Percentiles rank a stretch among this genome's conserved stretches.
These are phyloP conservation scores for Eutrema yunnanense DNA, from an alignment of 345 rosid genomes.

Conservation along the genomic window DNA sequence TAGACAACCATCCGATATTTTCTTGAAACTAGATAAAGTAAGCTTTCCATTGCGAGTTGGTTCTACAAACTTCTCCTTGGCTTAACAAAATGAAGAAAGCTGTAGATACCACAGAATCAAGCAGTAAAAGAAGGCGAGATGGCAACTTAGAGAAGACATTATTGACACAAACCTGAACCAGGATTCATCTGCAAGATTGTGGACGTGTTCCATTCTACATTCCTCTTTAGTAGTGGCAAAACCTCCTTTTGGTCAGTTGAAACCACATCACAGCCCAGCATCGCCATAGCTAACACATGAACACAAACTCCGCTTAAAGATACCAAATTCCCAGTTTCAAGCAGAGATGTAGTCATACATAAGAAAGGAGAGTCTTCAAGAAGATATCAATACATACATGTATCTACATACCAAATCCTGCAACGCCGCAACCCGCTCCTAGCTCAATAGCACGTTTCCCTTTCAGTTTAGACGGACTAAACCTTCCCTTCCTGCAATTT, in stretches of 20 bases:
- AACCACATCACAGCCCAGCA: constrained; percentile 81
- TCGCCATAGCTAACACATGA: constrained; percentile 65
- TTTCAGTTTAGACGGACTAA: constrained; percentile 73
- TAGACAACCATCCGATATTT: not conserved
- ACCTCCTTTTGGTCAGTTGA: constrained; percentile 84
- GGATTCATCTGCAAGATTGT: constrained; percentile 65
- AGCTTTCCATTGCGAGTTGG: not conserved
- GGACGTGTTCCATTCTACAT: constrained; percentile 72
- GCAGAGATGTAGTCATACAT: not conserved
- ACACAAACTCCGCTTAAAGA: not conserved
- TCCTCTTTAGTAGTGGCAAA: constrained; percentile 68
- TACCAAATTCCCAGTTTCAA: not conserved
- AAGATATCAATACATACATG: constrained; percentile 8
- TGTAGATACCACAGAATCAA: not conserved
- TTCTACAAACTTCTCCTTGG: not conserved
- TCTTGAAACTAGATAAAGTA: not conserved
- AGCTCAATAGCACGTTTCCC: constrained; percentile 90
- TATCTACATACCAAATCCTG: constrained; percentile 79
- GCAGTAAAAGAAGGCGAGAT: not conserved
- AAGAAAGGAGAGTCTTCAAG: constrained; percentile 3
- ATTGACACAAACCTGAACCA: constrained; percentile 42
- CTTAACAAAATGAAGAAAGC: not conserved
- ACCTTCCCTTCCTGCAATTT: constrained; percentile 82
- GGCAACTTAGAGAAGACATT: not conserved
- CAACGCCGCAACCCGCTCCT: constrained; percentile 97